phyloP scores from a whole-genome alignment of 345 rosid species.

The Clausena lansium region DNA sequence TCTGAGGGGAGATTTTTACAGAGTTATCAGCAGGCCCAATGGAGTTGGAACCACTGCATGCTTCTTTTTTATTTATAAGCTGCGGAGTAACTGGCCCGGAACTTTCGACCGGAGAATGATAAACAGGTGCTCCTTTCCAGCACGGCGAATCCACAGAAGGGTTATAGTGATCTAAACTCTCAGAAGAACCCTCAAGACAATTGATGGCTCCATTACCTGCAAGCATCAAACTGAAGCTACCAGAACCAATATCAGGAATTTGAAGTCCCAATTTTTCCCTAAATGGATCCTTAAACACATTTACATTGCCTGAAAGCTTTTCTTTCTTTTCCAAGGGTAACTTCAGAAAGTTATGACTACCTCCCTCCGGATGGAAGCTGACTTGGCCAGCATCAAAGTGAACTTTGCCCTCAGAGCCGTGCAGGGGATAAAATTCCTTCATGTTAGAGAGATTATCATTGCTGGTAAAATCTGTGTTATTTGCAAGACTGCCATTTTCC shows the following conservation, averaged over 20 bases:
- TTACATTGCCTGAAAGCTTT: constrained; percentile 12
- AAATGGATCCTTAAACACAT: constrained; percentile 21
- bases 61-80: constrained; percentile 35
- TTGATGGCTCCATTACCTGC: constrained; percentile 31
- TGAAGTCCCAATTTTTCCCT: constrained; percentile 27
- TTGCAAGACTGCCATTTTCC: constrained; percentile 7
- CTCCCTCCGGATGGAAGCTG: constrained; percentile 32
- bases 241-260: constrained; percentile 32
- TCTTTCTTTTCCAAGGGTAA: constrained; percentile 19
- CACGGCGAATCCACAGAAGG: constrained; percentile 56
- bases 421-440: constrained; percentile 33
- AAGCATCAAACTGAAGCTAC: constrained; percentile 31
- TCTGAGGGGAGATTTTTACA: constrained; percentile 25
- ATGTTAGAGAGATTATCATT: constrained; percentile 14
- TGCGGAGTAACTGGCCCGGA: constrained; percentile 25
- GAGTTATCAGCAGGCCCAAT: constrained; percentile 34
- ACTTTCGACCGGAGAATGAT: constrained; percentile 34
- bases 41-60: constrained; percentile 29
- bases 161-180: constrained; percentile 38
- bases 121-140: constrained; percentile 50
- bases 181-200: constrained; percentile 36
- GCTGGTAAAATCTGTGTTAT: constrained; percentile 17
- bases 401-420: constrained; percentile 27
- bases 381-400: constrained; percentile 35
- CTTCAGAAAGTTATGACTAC: constrained; percentile 23